Evolutionary conservation across 768 basidiomycete genomes (phyloP).

Genomic region (Steccherinum ochraceum): DNA sequence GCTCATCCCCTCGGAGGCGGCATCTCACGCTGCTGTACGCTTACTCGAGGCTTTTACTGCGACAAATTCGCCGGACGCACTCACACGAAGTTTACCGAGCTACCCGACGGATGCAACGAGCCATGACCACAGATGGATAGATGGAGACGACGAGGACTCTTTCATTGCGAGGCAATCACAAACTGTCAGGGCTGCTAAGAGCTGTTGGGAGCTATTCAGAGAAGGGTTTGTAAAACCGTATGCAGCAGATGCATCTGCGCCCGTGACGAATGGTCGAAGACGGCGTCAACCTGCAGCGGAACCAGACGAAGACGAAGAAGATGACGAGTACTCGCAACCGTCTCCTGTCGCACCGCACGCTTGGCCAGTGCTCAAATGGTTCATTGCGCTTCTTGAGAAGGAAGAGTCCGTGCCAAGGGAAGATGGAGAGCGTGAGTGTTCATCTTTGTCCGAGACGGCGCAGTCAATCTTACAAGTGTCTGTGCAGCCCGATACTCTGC

Average conservation of each 20-base stretch:
- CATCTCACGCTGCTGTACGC: constrained; percentile 45
- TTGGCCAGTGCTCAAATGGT: constrained; percentile 70
- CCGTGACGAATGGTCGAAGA: constrained; percentile 2
- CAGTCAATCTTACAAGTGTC: constrained; percentile 3
- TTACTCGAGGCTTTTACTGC: constrained; percentile 48
- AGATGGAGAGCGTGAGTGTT: constrained; percentile 32
- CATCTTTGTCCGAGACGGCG: constrained; percentile 2
- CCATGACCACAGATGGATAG: no score
- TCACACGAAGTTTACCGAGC: constrained; percentile 50
- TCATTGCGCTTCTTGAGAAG: constrained; percentile 60
- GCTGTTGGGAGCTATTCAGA: constrained; percentile 57
- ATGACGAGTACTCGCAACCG: constrained; percentile 14
- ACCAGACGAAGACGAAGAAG: constrained; percentile 19
- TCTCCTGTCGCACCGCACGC: constrained; percentile 50
- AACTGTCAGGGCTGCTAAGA: constrained; percentile 46
- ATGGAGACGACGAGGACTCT: constrained; percentile 43
- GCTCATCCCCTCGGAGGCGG: constrained; percentile 36
- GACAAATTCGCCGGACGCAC: constrained; percentile 49
- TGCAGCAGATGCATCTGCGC: constrained; percentile 4
- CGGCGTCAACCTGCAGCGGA: constrained; percentile 1
- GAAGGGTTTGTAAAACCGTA: constrained; percentile 44
- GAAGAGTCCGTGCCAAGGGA: constrained; percentile 41
- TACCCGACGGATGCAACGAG: constrained; percentile 22
- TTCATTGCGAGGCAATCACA: constrained; percentile 48
- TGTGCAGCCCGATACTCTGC: constrained; percentile 38